phyloP scores from a whole-genome alignment of 108 stramenopile genomes.

The Poteriospumella lacustris region DNA sequence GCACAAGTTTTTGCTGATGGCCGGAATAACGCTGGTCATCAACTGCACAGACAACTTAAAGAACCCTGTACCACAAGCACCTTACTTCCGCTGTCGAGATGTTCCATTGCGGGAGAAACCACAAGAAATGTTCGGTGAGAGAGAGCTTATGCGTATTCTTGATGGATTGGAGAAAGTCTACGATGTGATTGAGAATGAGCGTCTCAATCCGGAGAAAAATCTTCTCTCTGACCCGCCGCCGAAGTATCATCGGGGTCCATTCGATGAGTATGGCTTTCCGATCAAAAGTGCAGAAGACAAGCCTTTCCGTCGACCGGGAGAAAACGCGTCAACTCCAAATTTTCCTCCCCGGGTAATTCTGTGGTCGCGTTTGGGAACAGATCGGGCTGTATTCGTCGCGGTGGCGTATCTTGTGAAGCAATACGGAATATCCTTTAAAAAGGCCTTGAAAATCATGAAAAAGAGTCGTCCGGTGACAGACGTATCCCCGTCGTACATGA shows the following conservation, averaged over 20 bases:
- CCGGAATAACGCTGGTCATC: neutral
- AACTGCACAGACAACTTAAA: neutral
- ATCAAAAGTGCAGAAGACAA: slow-evolving; percentile 9
- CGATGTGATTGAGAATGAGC: slow-evolving; percentile 9
- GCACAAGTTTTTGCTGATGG: neutral
- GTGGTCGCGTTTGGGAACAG: slow-evolving; percentile 3
- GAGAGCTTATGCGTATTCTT: neutral
- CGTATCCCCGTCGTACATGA: neutral
- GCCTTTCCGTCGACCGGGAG: neutral
- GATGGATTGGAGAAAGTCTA: neutral
- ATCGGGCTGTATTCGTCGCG: neutral
- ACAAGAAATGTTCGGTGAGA: neutral
- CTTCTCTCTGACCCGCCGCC: neutral
- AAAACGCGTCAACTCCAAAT: neutral
- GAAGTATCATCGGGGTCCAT: neutral
- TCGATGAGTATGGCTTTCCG: neutral
- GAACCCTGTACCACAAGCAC: neutral
- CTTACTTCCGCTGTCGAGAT: neutral
- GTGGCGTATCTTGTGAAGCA: neutral
- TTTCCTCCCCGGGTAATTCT: neutral
- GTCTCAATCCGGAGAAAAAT: neutral
- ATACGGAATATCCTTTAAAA: neutral
- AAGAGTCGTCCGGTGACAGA: neutral
- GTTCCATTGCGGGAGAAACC: neutral
- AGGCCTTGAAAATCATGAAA: slow-evolving; percentile 8